phyloP scores from a whole-genome alignment of 2,329 filamentous ascomycete species.

The Fusarium sp. region DNA sequence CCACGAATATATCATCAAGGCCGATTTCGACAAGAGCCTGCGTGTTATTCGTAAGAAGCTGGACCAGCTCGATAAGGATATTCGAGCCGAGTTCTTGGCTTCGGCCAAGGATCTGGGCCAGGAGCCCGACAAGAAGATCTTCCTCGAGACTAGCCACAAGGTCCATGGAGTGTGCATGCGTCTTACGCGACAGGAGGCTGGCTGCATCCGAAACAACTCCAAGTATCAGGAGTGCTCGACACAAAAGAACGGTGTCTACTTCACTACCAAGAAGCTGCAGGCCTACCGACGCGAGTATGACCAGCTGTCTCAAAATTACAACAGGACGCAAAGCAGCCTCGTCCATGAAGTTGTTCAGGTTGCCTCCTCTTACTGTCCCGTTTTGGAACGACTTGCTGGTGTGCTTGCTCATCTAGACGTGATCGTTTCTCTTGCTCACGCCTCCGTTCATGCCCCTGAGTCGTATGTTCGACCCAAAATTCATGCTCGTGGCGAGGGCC shows the following conservation, averaged over 20 bases:
- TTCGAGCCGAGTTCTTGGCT: slow-evolving; percentile 82
- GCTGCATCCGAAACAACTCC: slow-evolving; percentile 91
- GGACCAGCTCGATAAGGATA: slow-evolving; percentile 83
- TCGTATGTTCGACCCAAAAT: slow-evolving; percentile 93
- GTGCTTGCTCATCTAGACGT: slow-evolving; percentile 95
- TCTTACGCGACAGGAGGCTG: slow-evolving; percentile 88
- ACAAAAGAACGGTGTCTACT: slow-evolving; percentile 99
- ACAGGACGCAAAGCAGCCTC: slow-evolving; percentile 89
- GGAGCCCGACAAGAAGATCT: slow-evolving; percentile 98
- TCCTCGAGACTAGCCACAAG: slow-evolving; percentile 89
- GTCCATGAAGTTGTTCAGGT: slow-evolving; percentile 94
- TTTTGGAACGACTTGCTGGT: slow-evolving; percentile 88
- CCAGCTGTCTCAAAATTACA: slow-evolving; percentile 93
- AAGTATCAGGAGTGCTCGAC: slow-evolving; percentile 95
- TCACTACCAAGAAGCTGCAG: slow-evolving; percentile 87
- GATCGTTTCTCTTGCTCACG: slow-evolving; percentile 92
- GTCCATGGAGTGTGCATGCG: slow-evolving; percentile 98
- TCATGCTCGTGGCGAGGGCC: slow-evolving; percentile 86
- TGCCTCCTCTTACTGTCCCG: slow-evolving; percentile 92
- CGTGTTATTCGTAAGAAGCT: slow-evolving; percentile 91
- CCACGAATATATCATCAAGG: slow-evolving; percentile 99
- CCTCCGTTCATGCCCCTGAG: slow-evolving; percentile 90
- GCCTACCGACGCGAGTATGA: slow-evolving; percentile 90
- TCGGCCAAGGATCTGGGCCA: slow-evolving; percentile 86
- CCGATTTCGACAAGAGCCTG: slow-evolving; percentile 92